These are phyloP conservation scores for Lycium barbarum DNA, from an alignment of 257 asterid species.

Conservation along the genomic window DNA sequence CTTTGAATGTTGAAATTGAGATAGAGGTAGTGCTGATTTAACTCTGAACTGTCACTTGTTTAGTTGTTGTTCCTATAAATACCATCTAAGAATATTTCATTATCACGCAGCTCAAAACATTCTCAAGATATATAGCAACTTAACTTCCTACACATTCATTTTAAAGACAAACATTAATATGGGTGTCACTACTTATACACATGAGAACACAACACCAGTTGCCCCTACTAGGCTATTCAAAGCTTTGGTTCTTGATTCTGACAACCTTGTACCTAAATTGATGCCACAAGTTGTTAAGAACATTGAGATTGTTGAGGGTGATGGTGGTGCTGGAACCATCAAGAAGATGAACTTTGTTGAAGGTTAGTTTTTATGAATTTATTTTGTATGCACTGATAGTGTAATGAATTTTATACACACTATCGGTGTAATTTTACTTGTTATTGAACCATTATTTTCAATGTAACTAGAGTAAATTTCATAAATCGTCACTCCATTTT, in stretches of 20 bases:
- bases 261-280: slow-evolving; percentile 30
- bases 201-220: slow-evolving; percentile 21
- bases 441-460: no score
- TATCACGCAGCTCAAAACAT: background rate
- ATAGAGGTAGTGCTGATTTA: background rate
- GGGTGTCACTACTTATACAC: slow-evolving; percentile 27
- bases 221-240: slow-evolving; percentile 32
- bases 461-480: no score
- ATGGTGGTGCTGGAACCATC: slow-evolving; percentile 32
- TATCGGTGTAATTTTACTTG: no score
- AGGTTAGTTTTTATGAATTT: background rate
- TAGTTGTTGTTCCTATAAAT: background rate
- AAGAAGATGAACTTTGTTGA: slow-evolving; percentile 32
- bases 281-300: slow-evolving; percentile 30
- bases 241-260: slow-evolving; percentile 27
- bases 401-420: background rate
- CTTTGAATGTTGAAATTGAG: background rate
- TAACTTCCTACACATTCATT: background rate
- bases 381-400: background rate
- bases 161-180: background rate
- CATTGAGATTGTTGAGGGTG: slow-evolving; percentile 27
- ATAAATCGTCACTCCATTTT: no score
- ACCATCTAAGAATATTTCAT: background rate
- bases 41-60: background rate
- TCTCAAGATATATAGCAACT: no score